Evolutionary conservation across 306 rosid species (phyloP).

Genomic region (Vigna hirtella): DNA sequence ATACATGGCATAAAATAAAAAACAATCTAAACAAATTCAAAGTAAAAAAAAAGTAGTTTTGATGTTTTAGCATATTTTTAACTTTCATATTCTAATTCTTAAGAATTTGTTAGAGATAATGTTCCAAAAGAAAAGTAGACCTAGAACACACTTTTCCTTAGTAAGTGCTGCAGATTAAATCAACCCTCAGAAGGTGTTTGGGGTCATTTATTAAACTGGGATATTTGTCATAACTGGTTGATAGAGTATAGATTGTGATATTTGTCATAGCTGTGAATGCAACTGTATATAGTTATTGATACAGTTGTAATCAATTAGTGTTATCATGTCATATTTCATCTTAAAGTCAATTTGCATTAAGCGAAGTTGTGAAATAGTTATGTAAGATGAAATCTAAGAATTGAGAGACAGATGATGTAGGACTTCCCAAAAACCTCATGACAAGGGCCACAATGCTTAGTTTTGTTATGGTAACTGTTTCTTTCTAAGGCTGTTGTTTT

Average conservation of each 20-base stretch:
- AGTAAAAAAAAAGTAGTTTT: too few species aligned
- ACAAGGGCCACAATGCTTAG: background rate
- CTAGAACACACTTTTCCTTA: background rate
- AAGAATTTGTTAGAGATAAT: background rate
- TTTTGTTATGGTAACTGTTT: background rate
- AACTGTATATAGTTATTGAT: too few species aligned
- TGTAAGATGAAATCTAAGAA: too few species aligned
- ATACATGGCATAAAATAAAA: too few species aligned
- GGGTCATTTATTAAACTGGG: background rate
- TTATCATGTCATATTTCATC: background rate
- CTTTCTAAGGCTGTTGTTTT: background rate
- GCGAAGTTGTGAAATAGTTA: background rate
- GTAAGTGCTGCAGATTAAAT: background rate
- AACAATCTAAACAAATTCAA: too few species aligned
- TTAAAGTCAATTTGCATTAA: background rate
- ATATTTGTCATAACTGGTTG: too few species aligned
- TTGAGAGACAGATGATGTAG: background rate
- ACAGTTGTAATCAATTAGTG: too few species aligned
- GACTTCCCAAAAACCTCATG: background rate
- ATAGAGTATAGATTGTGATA: too few species aligned
- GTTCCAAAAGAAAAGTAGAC: background rate
- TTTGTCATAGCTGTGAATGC: too few species aligned
- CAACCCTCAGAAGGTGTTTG: background rate
- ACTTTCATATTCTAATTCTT: background rate
- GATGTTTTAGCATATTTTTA: too few species aligned